Evolutionary conservation across 495 filamentous ascomycete species (phyloP).

Genomic region (Xylaria sp.): DNA sequence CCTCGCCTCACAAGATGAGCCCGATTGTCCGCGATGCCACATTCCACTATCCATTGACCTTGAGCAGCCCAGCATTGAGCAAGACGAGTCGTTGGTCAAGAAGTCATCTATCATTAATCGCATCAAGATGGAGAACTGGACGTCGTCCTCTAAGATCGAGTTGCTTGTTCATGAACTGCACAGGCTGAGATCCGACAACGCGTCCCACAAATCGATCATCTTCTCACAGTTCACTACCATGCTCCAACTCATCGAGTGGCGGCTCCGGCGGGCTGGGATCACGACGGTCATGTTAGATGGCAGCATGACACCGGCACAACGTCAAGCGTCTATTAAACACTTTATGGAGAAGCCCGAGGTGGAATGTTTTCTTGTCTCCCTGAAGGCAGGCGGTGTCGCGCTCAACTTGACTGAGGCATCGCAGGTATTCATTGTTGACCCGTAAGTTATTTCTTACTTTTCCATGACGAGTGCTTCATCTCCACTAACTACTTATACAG

Average conservation of each 20-base stretch:
- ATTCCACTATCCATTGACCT: slow-evolving; percentile 88
- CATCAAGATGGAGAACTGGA: slow-evolving; percentile 97
- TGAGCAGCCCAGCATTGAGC: slow-evolving; percentile 91
- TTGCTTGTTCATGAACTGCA: slow-evolving; percentile 92
- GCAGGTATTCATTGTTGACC: slow-evolving; percentile 93
- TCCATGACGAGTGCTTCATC: slow-evolving; percentile 30
- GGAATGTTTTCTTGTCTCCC: slow-evolving; percentile 91
- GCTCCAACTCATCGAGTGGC: slow-evolving; percentile 97
- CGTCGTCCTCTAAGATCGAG: slow-evolving; percentile 96
- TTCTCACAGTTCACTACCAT: slow-evolving; percentile 98
- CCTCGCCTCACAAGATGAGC: slow-evolving; percentile 72
- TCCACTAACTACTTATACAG: slow-evolving; percentile 48
- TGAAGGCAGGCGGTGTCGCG: slow-evolving; percentile 95
- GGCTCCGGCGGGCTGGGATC: slow-evolving; percentile 90
- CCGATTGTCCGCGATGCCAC: slow-evolving; percentile 92
- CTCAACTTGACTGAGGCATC: slow-evolving; percentile 94
- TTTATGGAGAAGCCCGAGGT: slow-evolving; percentile 95
- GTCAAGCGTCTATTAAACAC: slow-evolving; percentile 86
- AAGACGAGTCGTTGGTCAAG: slow-evolving; percentile 82
- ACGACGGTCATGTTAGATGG: slow-evolving; percentile 98
- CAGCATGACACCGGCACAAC: slow-evolving; percentile 90
- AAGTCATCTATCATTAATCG: slow-evolving; percentile 96
- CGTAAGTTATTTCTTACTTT: slow-evolving; percentile 61
- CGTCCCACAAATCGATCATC: slow-evolving; percentile 93
- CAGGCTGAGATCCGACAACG: slow-evolving; percentile 84